Percentiles rank a stretch among this genome's conserved stretches.
phyloP scores from a whole-genome alignment of 2,329 filamentous ascomycete genomes.

The Ascochyta clinopodiicola region DNA sequence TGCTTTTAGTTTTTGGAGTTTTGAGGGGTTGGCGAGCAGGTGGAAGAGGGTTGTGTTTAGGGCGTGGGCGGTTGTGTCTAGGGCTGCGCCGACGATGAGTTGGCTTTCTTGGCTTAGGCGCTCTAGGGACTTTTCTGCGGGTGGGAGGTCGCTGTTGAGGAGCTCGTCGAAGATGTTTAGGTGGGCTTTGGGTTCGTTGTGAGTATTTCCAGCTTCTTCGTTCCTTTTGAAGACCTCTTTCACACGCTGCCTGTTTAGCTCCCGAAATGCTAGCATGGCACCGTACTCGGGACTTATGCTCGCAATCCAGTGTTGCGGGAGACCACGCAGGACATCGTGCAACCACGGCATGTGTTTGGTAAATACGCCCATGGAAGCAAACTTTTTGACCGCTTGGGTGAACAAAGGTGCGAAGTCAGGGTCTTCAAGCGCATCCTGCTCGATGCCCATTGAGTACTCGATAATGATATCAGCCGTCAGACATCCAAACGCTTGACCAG shows the following conservation, averaged over 20 bases:
- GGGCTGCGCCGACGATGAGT: conserved; percentile 24
- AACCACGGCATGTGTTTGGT: conserved; percentile 1
- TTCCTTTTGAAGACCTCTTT: background rate
- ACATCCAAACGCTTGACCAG: background rate
- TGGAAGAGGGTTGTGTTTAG: conserved; percentile 22
- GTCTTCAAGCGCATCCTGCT: background rate
- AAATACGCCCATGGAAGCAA: background rate
- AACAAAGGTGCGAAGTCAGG: conserved; percentile 1
- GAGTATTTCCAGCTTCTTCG: background rate
- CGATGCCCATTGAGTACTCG: conserved; percentile 2
- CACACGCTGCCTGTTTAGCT: background rate
- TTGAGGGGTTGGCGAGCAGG: conserved; percentile 20
- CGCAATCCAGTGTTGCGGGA: conserved; percentile 1
- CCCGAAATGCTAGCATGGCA: background rate
- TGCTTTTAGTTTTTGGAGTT: conserved; percentile 1
- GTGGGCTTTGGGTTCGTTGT: background rate
- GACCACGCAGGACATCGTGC: background rate
- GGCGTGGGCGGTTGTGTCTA: conserved; percentile 25
- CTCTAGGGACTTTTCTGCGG: background rate
- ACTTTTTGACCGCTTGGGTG: conserved; percentile 1
- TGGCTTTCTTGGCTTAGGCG: conserved; percentile 1
- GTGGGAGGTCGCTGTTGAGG: background rate
- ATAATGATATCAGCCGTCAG: conserved; percentile 6
- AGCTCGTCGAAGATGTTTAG: conserved; percentile 5
- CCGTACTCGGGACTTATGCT: background rate